Evolutionary conservation across 208 protist species (phyloP).

Genomic region (Tetramitus jugosus): DNA sequence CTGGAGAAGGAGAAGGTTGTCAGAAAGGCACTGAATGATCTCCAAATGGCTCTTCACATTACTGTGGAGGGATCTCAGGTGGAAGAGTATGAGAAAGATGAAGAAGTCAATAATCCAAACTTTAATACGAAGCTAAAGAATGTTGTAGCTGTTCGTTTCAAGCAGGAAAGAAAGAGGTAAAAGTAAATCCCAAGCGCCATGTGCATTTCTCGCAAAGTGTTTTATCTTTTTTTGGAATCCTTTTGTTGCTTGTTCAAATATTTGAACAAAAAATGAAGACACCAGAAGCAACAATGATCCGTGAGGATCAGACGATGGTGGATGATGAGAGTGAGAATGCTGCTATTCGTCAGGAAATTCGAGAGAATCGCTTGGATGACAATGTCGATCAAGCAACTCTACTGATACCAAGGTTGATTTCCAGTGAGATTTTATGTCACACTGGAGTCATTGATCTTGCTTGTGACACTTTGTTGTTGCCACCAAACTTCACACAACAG

Average conservation of each 20-base stretch:
- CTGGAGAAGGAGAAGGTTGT: neutral
- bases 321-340: too few relatives aligned
- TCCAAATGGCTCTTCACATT: neutral
- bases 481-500: neutral
- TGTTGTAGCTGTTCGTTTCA: neutral
- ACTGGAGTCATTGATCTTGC: neutral
- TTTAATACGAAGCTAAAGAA: neutral
- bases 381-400: too few relatives aligned
- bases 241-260: too few relatives aligned
- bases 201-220: too few relatives aligned
- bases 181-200: neutral
- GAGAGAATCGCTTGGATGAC: too few relatives aligned
- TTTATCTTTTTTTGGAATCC: too few relatives aligned
- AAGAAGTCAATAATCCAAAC: neutral
- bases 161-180: constrained; percentile 21
- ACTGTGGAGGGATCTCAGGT: neutral
- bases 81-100: neutral
- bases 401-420: too few relatives aligned
- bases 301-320: too few relatives aligned
- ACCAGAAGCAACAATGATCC: too few relatives aligned
- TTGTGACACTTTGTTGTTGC: neutral
- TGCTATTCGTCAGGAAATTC: too few relatives aligned
- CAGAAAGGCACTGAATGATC: neutral
- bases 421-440: neutral
- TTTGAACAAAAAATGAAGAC: too few relatives aligned